These are phyloP conservation scores for Spizellomyces sp. DNA, from an alignment of 192 early-diverging fungal species.

Conservation along the genomic window DNA sequence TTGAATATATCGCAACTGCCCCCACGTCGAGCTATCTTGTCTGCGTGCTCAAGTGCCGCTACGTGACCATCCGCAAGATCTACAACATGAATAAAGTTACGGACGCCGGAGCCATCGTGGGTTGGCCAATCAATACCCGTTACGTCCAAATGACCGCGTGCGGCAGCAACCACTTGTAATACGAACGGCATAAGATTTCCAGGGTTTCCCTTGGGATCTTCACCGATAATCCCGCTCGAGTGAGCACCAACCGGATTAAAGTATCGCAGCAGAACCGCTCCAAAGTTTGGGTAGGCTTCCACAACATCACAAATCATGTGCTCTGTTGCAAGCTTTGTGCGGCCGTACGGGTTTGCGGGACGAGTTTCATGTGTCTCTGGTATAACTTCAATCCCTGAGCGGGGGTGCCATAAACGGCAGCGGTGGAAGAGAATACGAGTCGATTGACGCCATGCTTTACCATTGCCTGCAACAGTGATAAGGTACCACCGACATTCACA, in stretches of 20 bases:
- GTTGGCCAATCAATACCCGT: conserved; percentile 89
- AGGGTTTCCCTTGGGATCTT: conserved; percentile 76
- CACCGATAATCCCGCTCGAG: conserved; percentile 80
- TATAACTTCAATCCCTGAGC: conserved; percentile 59
- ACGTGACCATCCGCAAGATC: conserved; percentile 86
- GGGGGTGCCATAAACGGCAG: conserved; percentile 72
- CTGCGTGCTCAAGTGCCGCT: conserved; percentile 59
- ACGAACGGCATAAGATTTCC: conserved; percentile 89
- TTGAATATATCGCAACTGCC: conserved; percentile 74
- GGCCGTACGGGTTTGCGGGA: conserved; percentile 76
- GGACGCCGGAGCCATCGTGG: conserved; percentile 77
- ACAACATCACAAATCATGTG: conserved; percentile 56
- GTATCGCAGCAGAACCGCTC: conserved; percentile 56
- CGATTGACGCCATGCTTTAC: conserved; percentile 68
- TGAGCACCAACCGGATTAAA: conserved; percentile 92
- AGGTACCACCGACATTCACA: conserved; percentile 81
- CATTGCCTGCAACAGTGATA: conserved; percentile 78
- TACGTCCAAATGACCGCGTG: conserved; percentile 68
- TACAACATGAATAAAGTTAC: conserved; percentile 91
- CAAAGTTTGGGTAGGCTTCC: not conserved
- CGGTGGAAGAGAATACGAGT: conserved; percentile 84
- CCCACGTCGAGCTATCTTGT: conserved; percentile 1
- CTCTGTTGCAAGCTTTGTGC: conserved; percentile 83
- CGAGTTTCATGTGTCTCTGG: conserved; percentile 62
- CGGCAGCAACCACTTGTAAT: conserved; percentile 74